A percentile compares a stretch with the other conserved stretches of the same genome.
Evolutionary conservation across 495 filamentous ascomycete species (phyloP).

Genomic region (Geoglossum glabrum): DNA sequence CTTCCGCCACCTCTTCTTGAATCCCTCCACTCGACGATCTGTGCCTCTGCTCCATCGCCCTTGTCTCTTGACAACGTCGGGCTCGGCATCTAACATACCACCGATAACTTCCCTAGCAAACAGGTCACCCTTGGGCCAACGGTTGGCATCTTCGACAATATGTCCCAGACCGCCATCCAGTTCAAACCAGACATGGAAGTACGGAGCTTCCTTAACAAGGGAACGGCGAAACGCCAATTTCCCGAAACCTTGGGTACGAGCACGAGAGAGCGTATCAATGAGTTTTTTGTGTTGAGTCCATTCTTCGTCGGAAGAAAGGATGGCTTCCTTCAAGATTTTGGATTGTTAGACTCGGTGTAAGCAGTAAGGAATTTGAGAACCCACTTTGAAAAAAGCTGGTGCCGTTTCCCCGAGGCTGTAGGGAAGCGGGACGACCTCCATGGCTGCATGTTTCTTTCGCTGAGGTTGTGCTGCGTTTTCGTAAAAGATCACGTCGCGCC

Average conservation of each 20-base stretch:
- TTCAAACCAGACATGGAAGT: conserved; percentile 94
- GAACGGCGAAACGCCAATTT: conserved; percentile 63
- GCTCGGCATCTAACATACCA: conserved; percentile 74
- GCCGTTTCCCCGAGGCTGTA: conserved; percentile 73
- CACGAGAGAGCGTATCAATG: conserved; percentile 64
- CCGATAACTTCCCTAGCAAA: conserved; percentile 86
- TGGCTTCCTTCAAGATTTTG: conserved; percentile 38
- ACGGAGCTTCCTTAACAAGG: conserved; percentile 92
- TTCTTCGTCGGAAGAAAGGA: conserved; percentile 68
- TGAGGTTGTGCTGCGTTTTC: conserved; percentile 79
- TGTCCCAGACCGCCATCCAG: conserved; percentile 86
- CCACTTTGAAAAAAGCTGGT: conserved; percentile 66
- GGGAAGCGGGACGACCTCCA: conserved; percentile 74
- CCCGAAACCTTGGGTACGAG: conserved; percentile 42
- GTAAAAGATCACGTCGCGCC: conserved; percentile 85
- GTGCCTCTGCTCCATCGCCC: conserved; percentile 59
- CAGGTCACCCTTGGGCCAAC: conserved; percentile 83
- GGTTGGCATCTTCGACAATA: conserved; percentile 67
- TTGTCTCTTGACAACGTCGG: conserved; percentile 74
- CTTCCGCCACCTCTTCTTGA: conserved; percentile 70
- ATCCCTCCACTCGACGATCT: conserved; percentile 56
- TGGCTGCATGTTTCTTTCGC: conserved; percentile 61
- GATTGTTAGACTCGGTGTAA: neutral
- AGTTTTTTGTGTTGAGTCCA: conserved; percentile 92
- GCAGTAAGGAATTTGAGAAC: neutral